Percentiles rank a stretch among this genome's conserved stretches.
Conservation (phyloP, 2,329 filamentous ascomycete species). For the Ceratocystis cacaofunesta region DNA sequence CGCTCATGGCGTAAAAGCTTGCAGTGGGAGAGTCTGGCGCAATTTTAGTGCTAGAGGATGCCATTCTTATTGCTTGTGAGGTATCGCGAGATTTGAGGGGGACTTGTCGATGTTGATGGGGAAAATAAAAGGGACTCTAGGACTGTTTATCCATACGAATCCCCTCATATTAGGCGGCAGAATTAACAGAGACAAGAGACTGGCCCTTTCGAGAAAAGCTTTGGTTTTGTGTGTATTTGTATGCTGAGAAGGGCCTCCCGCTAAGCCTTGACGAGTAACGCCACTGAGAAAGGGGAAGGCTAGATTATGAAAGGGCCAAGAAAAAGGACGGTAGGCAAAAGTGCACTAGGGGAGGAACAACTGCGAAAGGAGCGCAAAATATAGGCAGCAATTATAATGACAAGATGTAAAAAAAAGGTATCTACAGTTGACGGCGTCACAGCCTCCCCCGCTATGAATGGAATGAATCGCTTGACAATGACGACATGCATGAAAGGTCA, state of each 20-base stretch:
- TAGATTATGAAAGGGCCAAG: neutral
- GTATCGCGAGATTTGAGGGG: neutral
- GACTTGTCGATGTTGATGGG: neutral
- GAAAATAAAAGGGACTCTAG: neutral
- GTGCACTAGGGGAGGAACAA: neutral
- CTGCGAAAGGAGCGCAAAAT: neutral
- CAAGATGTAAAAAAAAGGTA: neutral
- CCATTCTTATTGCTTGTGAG: slow-evolving; percentile 15
- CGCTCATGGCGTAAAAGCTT: slow-evolving; percentile 89
- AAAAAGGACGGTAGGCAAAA: neutral
- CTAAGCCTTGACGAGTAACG: slow-evolving; percentile 7
- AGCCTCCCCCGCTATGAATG: neutral
- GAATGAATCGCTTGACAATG: neutral
- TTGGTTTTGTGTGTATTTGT: neutral
- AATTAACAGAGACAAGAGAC: slow-evolving; percentile 4
- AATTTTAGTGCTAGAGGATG: slow-evolving; percentile 23
- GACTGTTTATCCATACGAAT: neutral
- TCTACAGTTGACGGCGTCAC: neutral
- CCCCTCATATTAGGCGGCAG: slow-evolving; percentile 10
- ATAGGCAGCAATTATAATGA: neutral
- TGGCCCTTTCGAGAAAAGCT: neutral
- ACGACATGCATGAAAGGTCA: neutral
- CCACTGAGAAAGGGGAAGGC: slow-evolving; percentile 6
- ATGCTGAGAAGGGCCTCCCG: slow-evolving; percentile 9
- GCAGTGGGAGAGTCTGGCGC: slow-evolving; percentile 53